phyloP scores from a whole-genome alignment of 495 filamentous ascomycete genomes.

The Xylaria cubensis region DNA sequence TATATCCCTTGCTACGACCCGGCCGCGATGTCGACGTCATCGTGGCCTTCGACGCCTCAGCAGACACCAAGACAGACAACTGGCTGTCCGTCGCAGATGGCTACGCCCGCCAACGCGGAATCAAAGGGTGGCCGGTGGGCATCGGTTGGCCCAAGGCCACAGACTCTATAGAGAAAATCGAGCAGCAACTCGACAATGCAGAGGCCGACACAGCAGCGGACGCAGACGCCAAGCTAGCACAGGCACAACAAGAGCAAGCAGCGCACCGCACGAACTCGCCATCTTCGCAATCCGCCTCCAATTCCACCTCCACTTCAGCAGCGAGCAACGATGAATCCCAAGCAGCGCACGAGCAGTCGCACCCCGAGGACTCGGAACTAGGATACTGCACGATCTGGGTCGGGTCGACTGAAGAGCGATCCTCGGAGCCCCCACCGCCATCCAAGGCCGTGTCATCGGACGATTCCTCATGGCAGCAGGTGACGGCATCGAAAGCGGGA shows the following conservation, averaged over 20 bases:
- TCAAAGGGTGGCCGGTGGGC: conserved; percentile 93
- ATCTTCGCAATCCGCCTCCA: conserved; percentile 23
- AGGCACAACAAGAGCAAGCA: conserved; percentile 62
- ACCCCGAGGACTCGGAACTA: conserved; percentile 63
- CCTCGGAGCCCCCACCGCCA: conserved; percentile 62
- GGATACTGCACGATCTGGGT: conserved; percentile 97
- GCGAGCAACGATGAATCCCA: conserved; percentile 24
- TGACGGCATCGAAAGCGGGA: conserved; percentile 79
- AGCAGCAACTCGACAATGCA: conserved; percentile 70
- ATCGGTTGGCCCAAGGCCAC: conserved; percentile 81
- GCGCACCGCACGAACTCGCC: conserved; percentile 33
- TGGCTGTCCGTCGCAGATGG: conserved; percentile 94
- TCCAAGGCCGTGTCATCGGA: conserved; percentile 64
- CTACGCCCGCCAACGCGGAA: conserved; percentile 83
- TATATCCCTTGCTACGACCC: conserved; percentile 89
- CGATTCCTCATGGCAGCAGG: conserved; percentile 68
- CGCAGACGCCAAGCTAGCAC: conserved; percentile 66
- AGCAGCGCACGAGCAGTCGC: conserved; percentile 39
- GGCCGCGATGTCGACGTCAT: conserved; percentile 89
- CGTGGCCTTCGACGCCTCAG: conserved; percentile 86
- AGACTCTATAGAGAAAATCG: conserved; percentile 59
- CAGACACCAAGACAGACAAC: conserved; percentile 85
- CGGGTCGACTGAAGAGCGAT: conserved; percentile 75
- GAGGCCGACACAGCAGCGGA: conserved; percentile 65
- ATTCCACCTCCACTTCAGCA: conserved; percentile 23